A percentile compares a stretch with the other conserved stretches of the same genome.
Conservation (phyloP, 1,284 basidiomycete species). For the Taiwanofungus camphoratus region DNA sequence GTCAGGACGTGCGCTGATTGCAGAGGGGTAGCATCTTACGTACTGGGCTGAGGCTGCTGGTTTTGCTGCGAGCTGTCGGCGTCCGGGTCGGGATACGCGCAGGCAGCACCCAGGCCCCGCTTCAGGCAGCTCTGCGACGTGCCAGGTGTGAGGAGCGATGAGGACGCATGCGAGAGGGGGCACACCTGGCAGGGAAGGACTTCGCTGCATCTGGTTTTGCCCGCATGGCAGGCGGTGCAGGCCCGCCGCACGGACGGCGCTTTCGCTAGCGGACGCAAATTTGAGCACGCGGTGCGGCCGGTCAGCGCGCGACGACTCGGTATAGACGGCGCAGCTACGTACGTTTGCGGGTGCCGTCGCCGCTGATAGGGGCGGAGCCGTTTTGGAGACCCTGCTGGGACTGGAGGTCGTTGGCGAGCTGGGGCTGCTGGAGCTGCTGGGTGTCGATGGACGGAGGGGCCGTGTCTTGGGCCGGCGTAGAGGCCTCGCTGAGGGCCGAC, state of each 20-base stretch:
- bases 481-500: constrained; percentile 64
- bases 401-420: constrained; percentile 37
- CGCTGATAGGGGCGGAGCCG: constrained; percentile 17
- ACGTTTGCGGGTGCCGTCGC: constrained; percentile 44
- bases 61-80: constrained; percentile 42
- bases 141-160: constrained; percentile 10
- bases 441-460: constrained; percentile 46
- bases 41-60: constrained; percentile 39
- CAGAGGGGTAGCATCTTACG: constrained; percentile 29
- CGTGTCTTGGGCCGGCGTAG: constrained; percentile 56
- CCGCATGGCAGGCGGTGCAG: constrained; percentile 72
- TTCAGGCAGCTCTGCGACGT: constrained; percentile 63
- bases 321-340: constrained; percentile 15
- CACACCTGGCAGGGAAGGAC: constrained; percentile 70
- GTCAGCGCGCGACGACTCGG: constrained; percentile 14
- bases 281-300: no score
- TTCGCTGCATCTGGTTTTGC: constrained; percentile 76
- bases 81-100: constrained; percentile 75
- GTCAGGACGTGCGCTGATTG: neutral
- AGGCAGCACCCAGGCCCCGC: constrained; percentile 59
- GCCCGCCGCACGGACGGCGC: constrained; percentile 72
- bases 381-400: constrained; percentile 26
- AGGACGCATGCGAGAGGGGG: constrained; percentile 11
- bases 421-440: constrained; percentile 55
- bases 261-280: constrained; percentile 45